phyloP scores from a whole-genome alignment of 2,329 filamentous ascomycete genomes.

The Graphium sp. region DNA sequence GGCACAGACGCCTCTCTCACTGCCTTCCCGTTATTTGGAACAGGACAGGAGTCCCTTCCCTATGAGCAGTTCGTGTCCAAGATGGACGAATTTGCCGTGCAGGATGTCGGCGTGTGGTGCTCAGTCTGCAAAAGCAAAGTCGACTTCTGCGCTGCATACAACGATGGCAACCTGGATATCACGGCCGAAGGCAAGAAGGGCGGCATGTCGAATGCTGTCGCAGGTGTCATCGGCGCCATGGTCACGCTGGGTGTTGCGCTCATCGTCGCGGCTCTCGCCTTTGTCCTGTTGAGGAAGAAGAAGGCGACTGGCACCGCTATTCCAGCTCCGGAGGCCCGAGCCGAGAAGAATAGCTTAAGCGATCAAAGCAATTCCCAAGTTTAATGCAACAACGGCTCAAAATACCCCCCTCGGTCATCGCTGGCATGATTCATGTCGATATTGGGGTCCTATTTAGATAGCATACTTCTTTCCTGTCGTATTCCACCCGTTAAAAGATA shows the following conservation, averaged over 20 bases:
- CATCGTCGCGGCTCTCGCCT: conserved; percentile 7
- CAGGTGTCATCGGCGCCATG: conserved; percentile 15
- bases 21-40: conserved; percentile 14
- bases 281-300: conserved; percentile 10
- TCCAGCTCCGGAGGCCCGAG: not conserved
- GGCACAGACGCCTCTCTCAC: conserved; percentile 13
- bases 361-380: no score
- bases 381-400: no score
- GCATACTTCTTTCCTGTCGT: no score
- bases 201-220: conserved; percentile 15
- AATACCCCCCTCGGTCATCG: no score
- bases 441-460: no score
- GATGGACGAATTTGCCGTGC: conserved; percentile 12
- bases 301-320: conserved; percentile 3
- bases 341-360: no score
- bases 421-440: no score
- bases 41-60: conserved; percentile 10
- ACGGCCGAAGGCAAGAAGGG: conserved; percentile 4
- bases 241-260: conserved; percentile 13
- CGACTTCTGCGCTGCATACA: conserved; percentile 15
- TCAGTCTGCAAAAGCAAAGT: conserved; percentile 10
- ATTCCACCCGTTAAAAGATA: no score
- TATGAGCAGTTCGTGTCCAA: conserved; percentile 13
- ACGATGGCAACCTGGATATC: conserved; percentile 6
- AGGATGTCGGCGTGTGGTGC: conserved; percentile 14